These are phyloP conservation scores for Stagonosporopsis cucurbitacearum DNA, from an alignment of 2,329 filamentous ascomycete species.

Conservation along the genomic window DNA sequence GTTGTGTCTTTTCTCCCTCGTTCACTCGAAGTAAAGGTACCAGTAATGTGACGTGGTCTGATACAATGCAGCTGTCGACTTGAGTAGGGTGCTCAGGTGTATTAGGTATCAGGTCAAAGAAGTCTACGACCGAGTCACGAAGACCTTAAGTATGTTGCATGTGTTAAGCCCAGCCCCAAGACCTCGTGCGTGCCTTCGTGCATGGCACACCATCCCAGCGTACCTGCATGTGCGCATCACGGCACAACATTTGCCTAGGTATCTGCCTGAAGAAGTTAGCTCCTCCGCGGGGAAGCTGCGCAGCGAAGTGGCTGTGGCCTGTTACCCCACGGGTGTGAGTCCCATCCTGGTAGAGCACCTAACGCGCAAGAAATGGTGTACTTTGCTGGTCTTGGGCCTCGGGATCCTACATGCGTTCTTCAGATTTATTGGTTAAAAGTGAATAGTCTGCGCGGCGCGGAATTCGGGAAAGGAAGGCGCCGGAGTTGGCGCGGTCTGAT, in stretches of 20 bases:
- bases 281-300: conserved; percentile 24
- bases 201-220: conserved; percentile 17
- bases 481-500: conserved; percentile 2
- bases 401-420: conserved; percentile 10
- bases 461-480: conserved; percentile 8
- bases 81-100: conserved; percentile 3
- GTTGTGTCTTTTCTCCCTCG: not conserved
- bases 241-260: conserved; percentile 26
- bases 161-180: conserved; percentile 18
- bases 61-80: conserved; percentile 6
- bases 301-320: not conserved
- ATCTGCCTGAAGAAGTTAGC: conserved; percentile 23
- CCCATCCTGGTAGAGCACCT: conserved; percentile 6
- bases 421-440: conserved; percentile 9
- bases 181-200: conserved; percentile 21
- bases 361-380: not conserved
- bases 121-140: not conserved
- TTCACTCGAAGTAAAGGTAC: not conserved
- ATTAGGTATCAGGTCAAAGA: not conserved
- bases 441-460: not conserved
- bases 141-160: conserved; percentile 20
- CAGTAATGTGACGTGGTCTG: not conserved
- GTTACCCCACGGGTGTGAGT: conserved; percentile 7
- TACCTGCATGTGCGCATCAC: conserved; percentile 24
- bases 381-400: conserved; percentile 13